Evolutionary conservation across 108 stramenopile species (phyloP), one percentile per base, ranked within the genome.

Genomic region (Epipyxis sp.): DNA sequence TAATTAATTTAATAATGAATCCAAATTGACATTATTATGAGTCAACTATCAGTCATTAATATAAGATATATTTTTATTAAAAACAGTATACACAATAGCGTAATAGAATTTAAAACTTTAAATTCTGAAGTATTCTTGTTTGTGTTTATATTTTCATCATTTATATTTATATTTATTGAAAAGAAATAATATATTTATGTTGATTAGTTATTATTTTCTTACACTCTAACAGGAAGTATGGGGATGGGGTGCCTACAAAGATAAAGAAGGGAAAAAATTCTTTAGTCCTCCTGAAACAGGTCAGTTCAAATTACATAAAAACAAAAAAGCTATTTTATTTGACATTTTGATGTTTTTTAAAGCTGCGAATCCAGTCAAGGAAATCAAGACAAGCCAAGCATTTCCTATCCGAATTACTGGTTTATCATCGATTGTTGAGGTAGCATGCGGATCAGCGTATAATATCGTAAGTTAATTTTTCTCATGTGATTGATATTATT

Each of bases 211-310:
- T 40, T 2, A 76, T 40, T 6, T 40, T 59, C 25, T 76, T 40
- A 59, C 76, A 76, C 2, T 59, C n/a, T 57, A 16, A 57, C 54
- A 57, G 54, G 71, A 74, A 10, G 71, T 74, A 10, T 74, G 50
- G 44, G 71, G 83, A 0, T 88, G 87, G 87, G 87, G 87, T 2
- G 81, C 82, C 82, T 84, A 77, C 46, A 82, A 84, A 42, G 87
- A 88, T 81, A 86, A 86, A 81, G 86, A 85, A 25, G 82, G 79
- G 30, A 59, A 42, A 2, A 76, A 80, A 16, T 80, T 44, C 40
- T 80, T 80, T 29, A 74, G 25, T 57, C 71, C 71, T 43, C 34
- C 44, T n/a, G n/a, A n/a, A 57, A 27, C 71, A 74, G 65, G 65
- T 42, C 20, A 13, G 46, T 50, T 50, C 20, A 6, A 6, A 50